Conservation (phyloP, 1,284 basidiomycete species). For the Pseudozyma thailandica region DNA sequence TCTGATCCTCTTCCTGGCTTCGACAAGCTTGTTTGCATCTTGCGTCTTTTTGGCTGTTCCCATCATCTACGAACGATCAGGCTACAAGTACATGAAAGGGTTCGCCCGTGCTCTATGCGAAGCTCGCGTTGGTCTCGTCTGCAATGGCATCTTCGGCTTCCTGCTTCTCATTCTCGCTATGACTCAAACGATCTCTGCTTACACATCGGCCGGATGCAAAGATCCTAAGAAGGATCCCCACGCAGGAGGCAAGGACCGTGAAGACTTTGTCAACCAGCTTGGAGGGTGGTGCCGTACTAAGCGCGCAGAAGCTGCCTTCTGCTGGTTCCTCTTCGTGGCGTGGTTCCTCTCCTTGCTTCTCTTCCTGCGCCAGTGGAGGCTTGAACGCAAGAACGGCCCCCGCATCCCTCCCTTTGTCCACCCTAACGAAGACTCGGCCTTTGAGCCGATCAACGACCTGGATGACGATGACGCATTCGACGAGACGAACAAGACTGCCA, state of each 20-base stretch:
- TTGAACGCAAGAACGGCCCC: conserved; percentile 62
- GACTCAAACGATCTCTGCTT: conserved; percentile 60
- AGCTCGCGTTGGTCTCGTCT: conserved; percentile 56
- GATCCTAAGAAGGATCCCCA: conserved; percentile 56
- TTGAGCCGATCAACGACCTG: conserved; percentile 55
- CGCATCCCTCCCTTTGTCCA: conserved; percentile 62
- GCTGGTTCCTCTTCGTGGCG: conserved; percentile 56
- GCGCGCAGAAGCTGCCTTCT: conserved; percentile 59
- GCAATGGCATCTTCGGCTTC: conserved; percentile 50
- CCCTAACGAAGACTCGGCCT: conserved; percentile 57
- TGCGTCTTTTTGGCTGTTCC: conserved; percentile 51
- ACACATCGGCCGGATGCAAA: conserved; percentile 58
- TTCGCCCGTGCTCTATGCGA: conserved; percentile 48
- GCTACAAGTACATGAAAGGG: conserved; percentile 42
- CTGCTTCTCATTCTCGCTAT: conserved; percentile 52
- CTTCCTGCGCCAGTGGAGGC: conserved; percentile 58
- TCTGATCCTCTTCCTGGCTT: conserved; percentile 52
- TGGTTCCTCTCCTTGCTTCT: conserved; percentile 53
- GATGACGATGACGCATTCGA: conserved; percentile 47
- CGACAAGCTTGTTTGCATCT: conserved; percentile 41
- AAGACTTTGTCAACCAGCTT: conserved; percentile 48
- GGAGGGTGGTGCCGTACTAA: conserved; percentile 60
- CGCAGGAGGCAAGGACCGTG: conserved; percentile 46
- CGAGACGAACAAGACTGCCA: conserved; percentile 24
- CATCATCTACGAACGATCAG: conserved; percentile 48